Conservation (phyloP, 768 basidiomycete genomes). For the Galerina marginata region DNA sequence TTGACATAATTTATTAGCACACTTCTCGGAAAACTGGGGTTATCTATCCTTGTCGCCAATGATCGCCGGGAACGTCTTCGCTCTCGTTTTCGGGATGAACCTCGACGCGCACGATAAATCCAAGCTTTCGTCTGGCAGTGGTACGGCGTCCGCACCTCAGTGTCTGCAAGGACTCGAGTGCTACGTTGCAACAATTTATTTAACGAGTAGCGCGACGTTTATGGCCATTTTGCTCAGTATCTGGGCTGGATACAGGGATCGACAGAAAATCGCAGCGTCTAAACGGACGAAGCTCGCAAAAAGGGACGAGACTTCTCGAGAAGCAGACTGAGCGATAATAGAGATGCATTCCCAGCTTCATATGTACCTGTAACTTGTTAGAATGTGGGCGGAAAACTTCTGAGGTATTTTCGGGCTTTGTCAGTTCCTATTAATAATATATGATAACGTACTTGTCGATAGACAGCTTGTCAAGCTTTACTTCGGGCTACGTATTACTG, state of each 20-base stretch:
- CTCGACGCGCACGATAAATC: conserved; percentile 69
- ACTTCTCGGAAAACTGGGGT: conserved; percentile 87
- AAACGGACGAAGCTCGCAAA: conserved; percentile 7
- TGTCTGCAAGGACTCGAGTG: conserved; percentile 65
- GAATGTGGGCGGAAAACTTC: too few relatives aligned
- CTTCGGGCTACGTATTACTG: too few relatives aligned
- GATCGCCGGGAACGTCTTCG: conserved; percentile 82
- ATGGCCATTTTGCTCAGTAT: conserved; percentile 51
- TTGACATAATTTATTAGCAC: conserved; percentile 32
- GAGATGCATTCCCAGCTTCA: neutral
- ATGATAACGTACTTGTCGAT: too few relatives aligned
- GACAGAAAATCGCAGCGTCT: conserved; percentile 32
- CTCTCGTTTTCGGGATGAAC: conserved; percentile 81
- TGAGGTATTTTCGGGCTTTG: too few relatives aligned
- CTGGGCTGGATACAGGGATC: conserved; percentile 58
- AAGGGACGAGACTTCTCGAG: conserved; percentile 7
- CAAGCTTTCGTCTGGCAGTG: neutral
- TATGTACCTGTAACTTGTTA: too few relatives aligned
- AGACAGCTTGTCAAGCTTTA: too few relatives aligned
- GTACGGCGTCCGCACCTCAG: conserved; percentile 33
- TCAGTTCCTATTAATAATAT: too few relatives aligned
- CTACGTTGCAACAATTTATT: conserved; percentile 61
- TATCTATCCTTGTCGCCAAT: conserved; percentile 76
- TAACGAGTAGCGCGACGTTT: conserved; percentile 54
- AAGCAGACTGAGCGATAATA: neutral